Evolutionary conservation across 345 rosid genomes (phyloP).

Genomic region (Salix udensis): DNA sequence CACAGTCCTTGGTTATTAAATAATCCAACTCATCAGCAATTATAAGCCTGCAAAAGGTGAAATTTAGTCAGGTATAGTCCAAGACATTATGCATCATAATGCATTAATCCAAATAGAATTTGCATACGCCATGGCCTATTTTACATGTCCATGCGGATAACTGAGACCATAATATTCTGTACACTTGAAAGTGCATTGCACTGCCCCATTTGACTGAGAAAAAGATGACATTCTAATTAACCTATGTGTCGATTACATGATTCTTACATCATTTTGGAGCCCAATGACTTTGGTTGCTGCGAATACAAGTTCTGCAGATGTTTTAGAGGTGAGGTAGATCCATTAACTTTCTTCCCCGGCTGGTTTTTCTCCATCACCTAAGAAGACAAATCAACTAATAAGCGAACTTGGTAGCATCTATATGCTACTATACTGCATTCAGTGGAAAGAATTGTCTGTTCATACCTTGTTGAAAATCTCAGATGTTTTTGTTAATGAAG

Average conservation of each 20-base stretch:
- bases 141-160: background rate
- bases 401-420: conserved; percentile 7
- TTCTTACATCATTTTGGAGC: conserved; percentile 69
- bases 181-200: background rate
- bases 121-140: background rate
- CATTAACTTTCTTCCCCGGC: conserved; percentile 33
- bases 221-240: background rate
- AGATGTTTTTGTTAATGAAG: conserved; percentile 57
- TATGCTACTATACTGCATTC: background rate
- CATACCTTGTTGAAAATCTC: conserved; percentile 79
- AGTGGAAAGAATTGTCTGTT: background rate
- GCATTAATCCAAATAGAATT: background rate
- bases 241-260: background rate
- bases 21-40: conserved; percentile 91
- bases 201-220: background rate
- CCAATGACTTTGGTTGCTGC: conserved; percentile 38
- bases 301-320: conserved; percentile 63
- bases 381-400: conserved; percentile 19
- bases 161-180: background rate
- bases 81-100: background rate
- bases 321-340: conserved; percentile 49
- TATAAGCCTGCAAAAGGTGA: conserved; percentile 47
- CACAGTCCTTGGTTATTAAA: conserved; percentile 74
- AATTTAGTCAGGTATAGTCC: background rate
- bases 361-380: conserved; percentile 52